Conservation (phyloP, 2,329 filamentous ascomycete genomes). For the Neurospora crassa region DNA sequence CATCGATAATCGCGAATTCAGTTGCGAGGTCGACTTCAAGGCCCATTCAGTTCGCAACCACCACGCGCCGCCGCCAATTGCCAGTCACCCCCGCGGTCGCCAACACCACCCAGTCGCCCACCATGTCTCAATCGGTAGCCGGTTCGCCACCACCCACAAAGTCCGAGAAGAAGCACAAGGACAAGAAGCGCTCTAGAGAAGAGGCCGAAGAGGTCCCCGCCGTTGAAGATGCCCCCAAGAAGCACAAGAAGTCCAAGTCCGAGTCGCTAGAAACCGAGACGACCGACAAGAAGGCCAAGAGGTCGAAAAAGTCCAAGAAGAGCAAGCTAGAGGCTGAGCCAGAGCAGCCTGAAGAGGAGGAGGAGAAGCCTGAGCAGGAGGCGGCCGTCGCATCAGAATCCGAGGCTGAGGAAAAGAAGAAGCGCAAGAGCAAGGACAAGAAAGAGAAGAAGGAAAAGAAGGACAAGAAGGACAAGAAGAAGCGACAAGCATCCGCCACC, state of each 20-base stretch:
- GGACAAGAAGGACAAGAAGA: constrained; percentile 25
- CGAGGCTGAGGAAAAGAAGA: neutral
- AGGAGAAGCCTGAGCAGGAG: constrained; percentile 1
- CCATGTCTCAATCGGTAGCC: constrained; percentile 13
- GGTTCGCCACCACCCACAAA: constrained; percentile 16
- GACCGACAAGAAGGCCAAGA: constrained; percentile 3
- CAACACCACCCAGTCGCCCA: neutral
- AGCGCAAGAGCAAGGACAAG: constrained; percentile 3
- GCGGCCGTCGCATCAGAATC: constrained; percentile 9
- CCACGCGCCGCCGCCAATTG: neutral
- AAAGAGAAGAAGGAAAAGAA: constrained; percentile 13
- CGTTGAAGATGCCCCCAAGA: constrained; percentile 36
- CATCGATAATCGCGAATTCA: constrained; percentile 1
- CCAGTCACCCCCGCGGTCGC: neutral
- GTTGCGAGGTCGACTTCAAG: neutral
- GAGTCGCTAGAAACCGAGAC: constrained; percentile 6
- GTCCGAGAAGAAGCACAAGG: constrained; percentile 28
- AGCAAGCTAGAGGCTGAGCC: constrained; percentile 11
- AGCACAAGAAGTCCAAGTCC: constrained; percentile 32
- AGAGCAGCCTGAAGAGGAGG: constrained; percentile 1
- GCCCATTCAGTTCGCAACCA: neutral
- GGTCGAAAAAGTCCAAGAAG: constrained; percentile 25
- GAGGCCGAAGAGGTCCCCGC: constrained; percentile 26
- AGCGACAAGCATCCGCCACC: constrained; percentile 4
- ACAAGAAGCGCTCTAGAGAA: constrained; percentile 32